These are phyloP conservation scores for Earliella scabrosa DNA, from an alignment of 1,284 basidiomycete species.

Conservation along the genomic window DNA sequence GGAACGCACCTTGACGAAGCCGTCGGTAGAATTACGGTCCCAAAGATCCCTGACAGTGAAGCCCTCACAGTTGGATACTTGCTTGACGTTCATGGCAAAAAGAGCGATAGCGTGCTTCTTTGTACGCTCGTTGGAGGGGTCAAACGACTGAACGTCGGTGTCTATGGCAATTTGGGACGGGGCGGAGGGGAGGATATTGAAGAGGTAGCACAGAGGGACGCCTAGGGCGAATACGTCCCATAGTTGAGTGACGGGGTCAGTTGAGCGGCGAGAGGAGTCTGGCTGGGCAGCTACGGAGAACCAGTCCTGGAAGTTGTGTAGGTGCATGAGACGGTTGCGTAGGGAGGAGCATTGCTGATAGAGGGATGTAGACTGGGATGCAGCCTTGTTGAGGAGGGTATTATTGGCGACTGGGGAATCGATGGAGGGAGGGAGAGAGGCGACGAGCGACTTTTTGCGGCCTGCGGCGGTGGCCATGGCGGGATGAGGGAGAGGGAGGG, in stretches of 20 bases:
- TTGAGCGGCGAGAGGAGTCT: slow-evolving; percentile 68
- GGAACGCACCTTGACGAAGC: slow-evolving; percentile 87
- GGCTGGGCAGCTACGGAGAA: slow-evolving; percentile 61
- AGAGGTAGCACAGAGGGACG: slow-evolving; percentile 93
- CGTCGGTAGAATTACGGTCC: slow-evolving; percentile 91
- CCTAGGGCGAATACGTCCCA: slow-evolving; percentile 95
- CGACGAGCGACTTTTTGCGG: slow-evolving; percentile 83
- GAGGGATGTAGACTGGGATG: slow-evolving; percentile 80
- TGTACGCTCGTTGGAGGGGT: slow-evolving; percentile 73
- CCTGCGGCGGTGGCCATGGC: slow-evolving; percentile 70
- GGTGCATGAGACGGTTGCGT: slow-evolving; percentile 73
- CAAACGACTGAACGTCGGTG: slow-evolving; percentile 67
- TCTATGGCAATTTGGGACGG: slow-evolving; percentile 71
- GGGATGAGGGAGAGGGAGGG: slow-evolving; percentile 5
- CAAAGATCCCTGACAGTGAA: slow-evolving; percentile 90
- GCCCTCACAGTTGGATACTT: slow-evolving; percentile 68
- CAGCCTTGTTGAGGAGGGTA: slow-evolving; percentile 85
- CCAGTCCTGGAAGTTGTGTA: slow-evolving; percentile 72
- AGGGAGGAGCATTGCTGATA: slow-evolving; percentile 87
- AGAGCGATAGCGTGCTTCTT: slow-evolving; percentile 82
- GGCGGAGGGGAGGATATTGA: slow-evolving; percentile 83
- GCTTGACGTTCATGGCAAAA: slow-evolving; percentile 75
- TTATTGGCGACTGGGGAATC: slow-evolving; percentile 77
- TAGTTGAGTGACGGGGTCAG: slow-evolving; percentile 89
- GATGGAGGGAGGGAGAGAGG: slow-evolving; percentile 66